phyloP scores from a whole-genome alignment of 2,329 filamentous ascomycete genomes.

The Epichloe gansuensis region DNA sequence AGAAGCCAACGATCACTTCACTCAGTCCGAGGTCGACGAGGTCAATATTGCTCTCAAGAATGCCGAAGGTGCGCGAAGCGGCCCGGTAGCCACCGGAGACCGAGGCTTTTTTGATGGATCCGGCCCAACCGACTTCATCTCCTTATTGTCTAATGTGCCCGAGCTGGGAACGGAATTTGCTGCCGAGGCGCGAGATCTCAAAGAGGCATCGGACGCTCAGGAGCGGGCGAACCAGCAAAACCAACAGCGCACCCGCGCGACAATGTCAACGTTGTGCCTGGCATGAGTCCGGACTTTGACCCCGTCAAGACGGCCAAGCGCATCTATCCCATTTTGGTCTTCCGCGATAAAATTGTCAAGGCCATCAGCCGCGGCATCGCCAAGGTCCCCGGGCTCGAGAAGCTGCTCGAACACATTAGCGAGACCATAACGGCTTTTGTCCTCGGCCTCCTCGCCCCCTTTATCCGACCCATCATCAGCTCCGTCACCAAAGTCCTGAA shows the following conservation, averaged over 20 bases:
- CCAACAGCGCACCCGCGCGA: slow-evolving; percentile 21
- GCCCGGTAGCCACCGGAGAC: slow-evolving; percentile 19
- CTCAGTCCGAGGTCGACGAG: slow-evolving; percentile 73
- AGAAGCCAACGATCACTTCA: slow-evolving; percentile 73
- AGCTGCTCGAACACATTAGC: slow-evolving; percentile 83
- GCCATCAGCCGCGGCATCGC: slow-evolving; percentile 73
- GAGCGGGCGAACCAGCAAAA: slow-evolving; percentile 46
- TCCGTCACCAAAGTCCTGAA: slow-evolving; percentile 76
- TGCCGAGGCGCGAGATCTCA: slow-evolving; percentile 49
- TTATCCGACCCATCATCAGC: slow-evolving; percentile 82
- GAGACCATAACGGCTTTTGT: slow-evolving; percentile 89
- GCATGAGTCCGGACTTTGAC: slow-evolving; percentile 65
- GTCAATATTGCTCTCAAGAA: slow-evolving; percentile 62
- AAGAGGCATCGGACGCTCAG: slow-evolving; percentile 48
- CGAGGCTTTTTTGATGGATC: slow-evolving; percentile 32
- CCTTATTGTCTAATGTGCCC: slow-evolving; percentile 64
- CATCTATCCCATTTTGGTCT: slow-evolving; percentile 90
- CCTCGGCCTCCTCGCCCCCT: slow-evolving; percentile 79
- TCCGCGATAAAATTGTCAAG: slow-evolving; percentile 87
- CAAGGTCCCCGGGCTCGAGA: slow-evolving; percentile 83
- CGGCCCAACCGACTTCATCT: slow-evolving; percentile 48
- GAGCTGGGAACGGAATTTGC: slow-evolving; percentile 53
- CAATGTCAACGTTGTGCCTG: slow-evolving; percentile 51
- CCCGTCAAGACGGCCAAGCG: slow-evolving; percentile 61
- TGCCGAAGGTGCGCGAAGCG: slow-evolving; percentile 39